Conservation (phyloP, 176 grass and related monocot species). For the Bothriochloa decipiens region DNA sequence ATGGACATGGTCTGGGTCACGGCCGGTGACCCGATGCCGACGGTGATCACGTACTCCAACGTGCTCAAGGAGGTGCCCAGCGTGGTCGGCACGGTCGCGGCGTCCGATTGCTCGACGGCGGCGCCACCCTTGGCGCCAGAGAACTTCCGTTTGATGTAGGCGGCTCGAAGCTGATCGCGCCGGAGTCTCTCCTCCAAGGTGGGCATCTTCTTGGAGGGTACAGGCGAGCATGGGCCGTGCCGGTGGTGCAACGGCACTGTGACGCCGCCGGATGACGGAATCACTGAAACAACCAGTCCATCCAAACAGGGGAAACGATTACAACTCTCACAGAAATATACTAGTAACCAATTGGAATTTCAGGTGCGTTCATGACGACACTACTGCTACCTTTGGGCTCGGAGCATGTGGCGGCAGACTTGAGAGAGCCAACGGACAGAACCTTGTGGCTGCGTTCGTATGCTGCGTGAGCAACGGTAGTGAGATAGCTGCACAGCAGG, state of each 20-base stretch:
- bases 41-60: conserved; percentile 62
- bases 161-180: conserved; percentile 53
- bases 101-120: conserved; percentile 8
- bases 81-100: conserved; percentile 27
- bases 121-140: not conserved
- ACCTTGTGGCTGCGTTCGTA: conserved; percentile 16
- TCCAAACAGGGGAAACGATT: not conserved
- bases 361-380: not conserved
- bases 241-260: conserved; percentile 56
- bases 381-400: conserved; percentile 28
- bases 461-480: conserved; percentile 7
- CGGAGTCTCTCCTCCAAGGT: conserved; percentile 52
- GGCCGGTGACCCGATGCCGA: conserved; percentile 51
- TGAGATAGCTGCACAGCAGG: conserved; percentile 9
- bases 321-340: not conserved
- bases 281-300: conserved; percentile 13
- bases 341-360: not conserved
- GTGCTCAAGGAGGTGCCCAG: conserved; percentile 48
- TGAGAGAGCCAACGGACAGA: conserved; percentile 5
- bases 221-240: conserved; percentile 63
- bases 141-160: conserved; percentile 41
- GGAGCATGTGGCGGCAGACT: conserved; percentile 35
- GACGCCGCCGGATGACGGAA: not conserved
- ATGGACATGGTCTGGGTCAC: conserved; percentile 51
- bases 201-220: not conserved